A percentile compares a stretch with the other conserved stretches of the same genome.
These are phyloP conservation scores for Alternaria arborescens DNA, from an alignment of 2,329 filamentous ascomycete species.

Conservation along the genomic window DNA sequence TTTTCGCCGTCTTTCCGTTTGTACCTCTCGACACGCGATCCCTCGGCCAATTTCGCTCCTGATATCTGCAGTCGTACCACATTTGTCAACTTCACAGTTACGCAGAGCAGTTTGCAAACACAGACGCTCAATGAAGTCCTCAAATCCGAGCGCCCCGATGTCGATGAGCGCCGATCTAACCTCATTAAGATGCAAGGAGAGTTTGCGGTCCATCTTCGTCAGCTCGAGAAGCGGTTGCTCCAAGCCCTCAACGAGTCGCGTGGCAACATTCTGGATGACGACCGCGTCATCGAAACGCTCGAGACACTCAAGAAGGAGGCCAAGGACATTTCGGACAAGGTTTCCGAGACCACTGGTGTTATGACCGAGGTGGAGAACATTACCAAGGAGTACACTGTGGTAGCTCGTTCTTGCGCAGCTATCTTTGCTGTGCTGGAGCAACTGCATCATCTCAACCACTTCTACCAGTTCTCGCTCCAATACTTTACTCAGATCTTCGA, in stretches of 20 bases:
- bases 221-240: conserved; percentile 91
- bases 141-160: conserved; percentile 95
- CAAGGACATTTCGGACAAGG: conserved; percentile 94
- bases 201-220: conserved; percentile 97
- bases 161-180: conserved; percentile 94
- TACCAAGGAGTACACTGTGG: conserved; percentile 90
- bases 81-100: conserved; percentile 99
- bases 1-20: conserved; percentile 97
- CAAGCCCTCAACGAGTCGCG: conserved; percentile 97
- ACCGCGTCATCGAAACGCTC: conserved; percentile 96
- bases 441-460: conserved; percentile 97
- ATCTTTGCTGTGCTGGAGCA: conserved; percentile 98
- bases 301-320: conserved; percentile 98
- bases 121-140: conserved; percentile 97
- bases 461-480: conserved; percentile 98
- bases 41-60: conserved; percentile 92
- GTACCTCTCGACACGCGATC: conserved; percentile 93
- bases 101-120: conserved; percentile 97
- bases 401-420: conserved; percentile 93
- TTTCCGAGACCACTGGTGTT: conserved; percentile 94
- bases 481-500: conserved; percentile 99
- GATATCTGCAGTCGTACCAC: conserved; percentile 98
- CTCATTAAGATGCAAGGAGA: conserved; percentile 99
- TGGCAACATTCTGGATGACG: conserved; percentile 97
- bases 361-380: conserved; percentile 98